Evolutionary conservation across 768 basidiomycete genomes (phyloP), one percentile per base, ranked within the genome.

Genomic region (Phylloporus arenicola): DNA sequence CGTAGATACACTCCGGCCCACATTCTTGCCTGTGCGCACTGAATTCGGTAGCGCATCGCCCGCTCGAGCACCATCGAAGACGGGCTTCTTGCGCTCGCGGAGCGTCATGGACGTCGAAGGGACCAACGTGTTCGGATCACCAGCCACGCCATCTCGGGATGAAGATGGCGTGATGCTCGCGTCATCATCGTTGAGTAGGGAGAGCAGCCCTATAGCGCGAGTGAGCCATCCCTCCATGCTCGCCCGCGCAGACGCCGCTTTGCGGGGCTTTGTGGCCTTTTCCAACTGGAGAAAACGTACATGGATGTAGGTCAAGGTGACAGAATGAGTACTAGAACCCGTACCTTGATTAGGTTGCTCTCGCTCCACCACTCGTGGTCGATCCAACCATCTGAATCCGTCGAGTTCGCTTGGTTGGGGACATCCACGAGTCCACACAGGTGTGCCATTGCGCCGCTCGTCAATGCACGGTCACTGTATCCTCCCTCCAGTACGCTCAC

Each of bases 401-500:
- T 29, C 4, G 8, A 10, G 3, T 8, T 6, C 2, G 19, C 12
- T 25, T 46, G 31, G 20, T 48, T 43, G 16, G 46, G 24, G 22
- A 44, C 16, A 42, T 56, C 63, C 1, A 72, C 73, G 19, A 97
- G 68, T 4, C 93, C 94, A 7, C 72, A 70, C 2, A 95, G 65
- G 63, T 92, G 88, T 0, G 92, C 88, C 79, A 92, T 81, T 0
- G 84, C 77, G 0, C 88, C 95, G 54, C 88, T 92, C 6, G 74
- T 82, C 48, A 98, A 72, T 0, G 95, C 93, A 6, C 86, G 78
- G 64, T 97, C 92, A 58, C 89, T 90, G 61, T 97, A 97, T 1
- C 95, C 95, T 1, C 95, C 95, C 70, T 99, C 95, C 1, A 99
- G 80, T 0, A 97, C 88, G 57, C 90, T 92, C 34, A 98, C 75